Evolutionary conservation across 225 moss, liverwort and hornwort genomes (phyloP), one percentile per base, ranked within the genome.

Genomic region (Anthoceros angustus): DNA sequence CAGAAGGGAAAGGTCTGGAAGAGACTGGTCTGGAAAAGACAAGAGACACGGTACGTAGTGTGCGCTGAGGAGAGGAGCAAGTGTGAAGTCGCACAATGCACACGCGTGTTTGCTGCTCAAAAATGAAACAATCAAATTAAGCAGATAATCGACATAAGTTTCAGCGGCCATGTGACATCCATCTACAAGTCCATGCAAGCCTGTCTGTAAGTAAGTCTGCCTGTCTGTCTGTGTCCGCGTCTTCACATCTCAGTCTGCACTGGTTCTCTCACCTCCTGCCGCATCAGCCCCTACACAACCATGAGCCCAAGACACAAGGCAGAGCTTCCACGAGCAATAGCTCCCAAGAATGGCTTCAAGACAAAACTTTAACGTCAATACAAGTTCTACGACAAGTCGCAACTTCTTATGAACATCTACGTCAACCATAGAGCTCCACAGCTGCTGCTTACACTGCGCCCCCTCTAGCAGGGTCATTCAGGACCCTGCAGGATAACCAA

Each of bases 261-360:
- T 32, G 32, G 2, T 4, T 32, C 32, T 32, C 32, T 32, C 32
- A 32, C 32, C 32, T 32, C 32, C 32, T 32, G 32, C 32, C 32
- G 32, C 32, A 32, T 32, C 32, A 32, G 32, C 32, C 32, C 32
- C 32, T 32, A 32, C 23, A 55, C 6, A 55, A 48, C 18, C 6
- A 55, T 55, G 55, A 55, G 55, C 23, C 23, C 23, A 55, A 18
- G 55, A 55, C 12, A 55, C 18, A 55, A 55, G 18, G 55, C 55
- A 55, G 55, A 32, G 32, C n/a, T 55, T 55, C 55, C 55, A 55
- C 55, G 55, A 55, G 55, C 55, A 55, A 55, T 55, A 18, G 55
- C 55, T 20, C 55, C 23, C n/a, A 55, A 55, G 55, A 55, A 55
- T 55, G 55, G 55, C 55, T 55, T 55, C 10, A 55, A 55, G n/a